Base-by-base conservation (phyloP, 2,329 filamentous ascomycete genomes). In the Fusarium continuum region DNA sequence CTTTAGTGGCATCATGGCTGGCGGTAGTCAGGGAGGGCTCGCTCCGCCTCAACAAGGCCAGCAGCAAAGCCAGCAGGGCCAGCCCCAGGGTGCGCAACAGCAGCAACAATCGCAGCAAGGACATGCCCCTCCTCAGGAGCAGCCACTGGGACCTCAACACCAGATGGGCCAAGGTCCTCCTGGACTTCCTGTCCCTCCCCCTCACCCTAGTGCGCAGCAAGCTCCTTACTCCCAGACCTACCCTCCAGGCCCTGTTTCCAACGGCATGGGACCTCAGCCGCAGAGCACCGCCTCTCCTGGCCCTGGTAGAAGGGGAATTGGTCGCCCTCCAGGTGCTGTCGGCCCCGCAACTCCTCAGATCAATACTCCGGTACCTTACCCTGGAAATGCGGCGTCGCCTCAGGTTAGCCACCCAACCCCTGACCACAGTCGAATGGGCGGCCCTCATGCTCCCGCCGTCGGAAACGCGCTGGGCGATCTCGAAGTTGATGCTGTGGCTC, bases 1-100 rank as follows among this genome's bases (percentile, higher is more conserved):
- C 34, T 98, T 99, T 74, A 93, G 92, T 68, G 93, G 92, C 53
- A 97, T 98, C 74, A 98, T 99, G 92, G 88, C 93, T 52, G 94
- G 94, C 65, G 88, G 85, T 62, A 91, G 89, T 71, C 92, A 94
- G 79, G 91, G 89, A 70, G 92, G 91, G 60, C 91, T 92, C 64
- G 92, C 91, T 59, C 88, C 96, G 69, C 93, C 93, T 65, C 85
- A 86, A 70, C 88, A 88, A 46, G 88, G 77, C 44, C 73, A 96
- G 70, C 92, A 92, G 67, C 83, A 70, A 45, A 58, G 59, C 17
- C 67, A 70, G 38, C 67, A 84, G 64, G 56, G 56, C 13, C 88
- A 89, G 76, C 85, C 68, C 11, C 63, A 66, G 35, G 52, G 52
- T 10, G 34, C 58, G 73, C 83, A 88, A 69, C 85, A 87, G 72